Base-by-base conservation (phyloP, 2,329 filamentous ascomycete species). In the Penicillium brevicompactum region DNA sequence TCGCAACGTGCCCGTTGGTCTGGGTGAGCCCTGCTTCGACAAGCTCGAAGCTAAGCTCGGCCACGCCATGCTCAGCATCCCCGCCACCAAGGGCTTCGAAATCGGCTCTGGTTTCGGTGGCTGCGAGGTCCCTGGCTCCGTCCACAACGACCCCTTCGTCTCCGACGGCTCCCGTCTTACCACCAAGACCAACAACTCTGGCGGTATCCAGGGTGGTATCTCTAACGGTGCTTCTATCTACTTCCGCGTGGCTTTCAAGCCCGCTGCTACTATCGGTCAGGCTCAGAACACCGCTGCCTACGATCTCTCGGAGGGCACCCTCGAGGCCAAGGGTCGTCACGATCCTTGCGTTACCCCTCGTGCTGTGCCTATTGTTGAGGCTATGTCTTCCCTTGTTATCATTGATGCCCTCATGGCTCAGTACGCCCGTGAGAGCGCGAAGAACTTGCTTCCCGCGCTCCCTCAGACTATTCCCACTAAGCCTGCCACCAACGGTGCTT, bases 221-320 rank as follows among this genome's bases (percentile, higher is more conserved):
- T 88, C 89, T 48, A 97, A 97, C 75, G 94, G 93, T 55, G 90
- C 91, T 37, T 88, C 87, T 56, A 91, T 97, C 78, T 97, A 94
- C 82, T 97, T 97, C 84, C 87, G 89, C 48, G 88, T 96, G 5
- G 92, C 86, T 14, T 97, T 97, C 85, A 97, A 97, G 82, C 90
- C 93, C 9, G 87, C 93, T 2, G 92, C 93, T 30, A 97, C 94
- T 3, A 97, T 97, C 70, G 88, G 90, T 44, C 89, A 93, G 76
- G 89, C 90, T 42, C 93, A 97, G 79, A 83, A 82, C 13, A 97
- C 94, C 0, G 87, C 87, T 8, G 88, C 84, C 9, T 97, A 95
- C 75, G 87, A 88, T 57, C 88, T 88, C 44, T 78, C 82, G 9
- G 85, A 89, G 61, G 94, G 94, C 48, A 78, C 90, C 3, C 80